Base-by-base conservation (phyloP, 495 filamentous ascomycete species). In the Evansstolkia leycettana region DNA sequence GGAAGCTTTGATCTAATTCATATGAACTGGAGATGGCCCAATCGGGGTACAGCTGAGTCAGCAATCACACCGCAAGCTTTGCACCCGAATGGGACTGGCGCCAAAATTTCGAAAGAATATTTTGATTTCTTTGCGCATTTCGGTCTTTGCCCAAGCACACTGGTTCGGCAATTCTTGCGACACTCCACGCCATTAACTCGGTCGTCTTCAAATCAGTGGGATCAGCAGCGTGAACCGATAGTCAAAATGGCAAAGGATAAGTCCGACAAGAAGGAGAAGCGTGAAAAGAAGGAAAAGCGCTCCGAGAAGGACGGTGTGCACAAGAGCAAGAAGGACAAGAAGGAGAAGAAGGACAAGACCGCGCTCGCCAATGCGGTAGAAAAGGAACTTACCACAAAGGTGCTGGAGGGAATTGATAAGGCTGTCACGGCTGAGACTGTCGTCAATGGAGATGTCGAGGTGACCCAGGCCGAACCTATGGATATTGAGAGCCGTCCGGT, bases 211-310 rank as follows among this genome's bases (percentile, higher is more conserved):
- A 38, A 42, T 40, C 38, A 29, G 17, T 36, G 19, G 31, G 15
- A n/a, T 40, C 38, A 42, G 34, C 48, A 33, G 28, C 38, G 38
- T 32, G 32, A 29, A 36, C 38, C 41, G 9, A 23, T 4, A 23
- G 9, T 23, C 50, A 64, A 38, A 40, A 72, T 73, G 69, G 65
- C 55, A 37, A 73, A 73, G 54, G 69, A 73, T 45, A 69, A 61
- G 49, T 47, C 55, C 41, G 64, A 79, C 46, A 81, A 79, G 64
- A 70, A 76, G 53, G 68, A 78, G 42, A 82, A 80, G 65, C 80
- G 79, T 65, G 64, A 79, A 47, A 81, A 79, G 64, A 71, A 76
- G 54, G 69, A 78, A 41, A 82, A 80, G 65, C 80, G 79, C 65
- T 63, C 69, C 32, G 74, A 84, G 42, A 80, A 70, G 48, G 76